These are phyloP conservation scores for Coprinellus micaceus DNA, from an alignment of 768 basidiomycete genomes.

Conservation along the genomic window DNA sequence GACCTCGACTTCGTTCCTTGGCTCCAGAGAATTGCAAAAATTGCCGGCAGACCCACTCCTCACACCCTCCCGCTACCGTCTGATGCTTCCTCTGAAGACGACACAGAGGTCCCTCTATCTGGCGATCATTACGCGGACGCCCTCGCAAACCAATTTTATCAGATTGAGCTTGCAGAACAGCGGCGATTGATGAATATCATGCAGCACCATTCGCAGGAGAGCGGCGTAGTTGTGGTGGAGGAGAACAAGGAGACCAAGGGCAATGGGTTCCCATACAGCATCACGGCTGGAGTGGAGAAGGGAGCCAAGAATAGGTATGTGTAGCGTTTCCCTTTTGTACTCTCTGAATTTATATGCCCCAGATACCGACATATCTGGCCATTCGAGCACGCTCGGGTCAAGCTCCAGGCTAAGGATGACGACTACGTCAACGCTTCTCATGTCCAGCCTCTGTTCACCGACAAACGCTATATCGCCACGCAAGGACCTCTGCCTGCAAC, in stretches of 20 bases:
- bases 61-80: slow-evolving; percentile 15
- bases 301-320: slow-evolving; percentile 85
- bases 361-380: slow-evolving; percentile 98
- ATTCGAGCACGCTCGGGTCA: slow-evolving; percentile 90
- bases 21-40: slow-evolving; percentile 67
- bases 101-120: slow-evolving; percentile 26
- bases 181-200: slow-evolving; percentile 84
- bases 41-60: slow-evolving; percentile 33
- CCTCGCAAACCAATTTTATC: slow-evolving; percentile 91
- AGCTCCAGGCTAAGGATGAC: slow-evolving; percentile 53
- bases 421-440: slow-evolving; percentile 97
- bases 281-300: slow-evolving; percentile 93
- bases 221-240: slow-evolving; percentile 22
- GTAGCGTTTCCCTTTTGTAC: not conserved
- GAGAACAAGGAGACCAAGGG: slow-evolving; percentile 4
- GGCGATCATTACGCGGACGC: slow-evolving; percentile 69
- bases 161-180: slow-evolving; percentile 89
- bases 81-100: slow-evolving; percentile 26
- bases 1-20: slow-evolving; percentile 74
- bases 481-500: slow-evolving; percentile 92
- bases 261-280: slow-evolving; percentile 76
- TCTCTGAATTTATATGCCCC: slow-evolving; percentile 4
- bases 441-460: slow-evolving; percentile 82
- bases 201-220: slow-evolving; percentile 81
- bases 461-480: slow-evolving; percentile 86